A percentile compares a stretch with the other conserved stretches of the same genome.
Evolutionary conservation across 2,329 filamentous ascomycete genomes (phyloP).

Genomic region (Monosporascus sp.): DNA sequence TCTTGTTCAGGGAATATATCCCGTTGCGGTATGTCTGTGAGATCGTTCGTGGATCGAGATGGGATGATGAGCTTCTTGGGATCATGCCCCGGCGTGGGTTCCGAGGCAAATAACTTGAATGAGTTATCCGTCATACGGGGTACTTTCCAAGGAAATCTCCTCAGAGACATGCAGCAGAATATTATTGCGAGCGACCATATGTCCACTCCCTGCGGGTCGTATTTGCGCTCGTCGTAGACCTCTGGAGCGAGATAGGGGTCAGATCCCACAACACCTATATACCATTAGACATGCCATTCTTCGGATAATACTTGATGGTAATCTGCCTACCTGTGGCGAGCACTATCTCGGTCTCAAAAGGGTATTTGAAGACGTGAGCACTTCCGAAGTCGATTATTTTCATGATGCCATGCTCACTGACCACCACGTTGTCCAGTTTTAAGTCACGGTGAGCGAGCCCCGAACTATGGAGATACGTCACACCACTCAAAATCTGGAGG

Average conservation of each 20-base stretch:
- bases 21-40: constrained; percentile 32
- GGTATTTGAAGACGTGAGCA: constrained; percentile 94
- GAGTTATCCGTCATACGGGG: constrained; percentile 89
- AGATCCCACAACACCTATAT: constrained; percentile 62
- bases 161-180: constrained; percentile 96
- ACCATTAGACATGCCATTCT: constrained; percentile 7
- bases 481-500: constrained; percentile 88
- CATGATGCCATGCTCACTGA: constrained; percentile 95
- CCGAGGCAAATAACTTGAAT: constrained; percentile 84
- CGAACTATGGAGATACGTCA: constrained; percentile 92
- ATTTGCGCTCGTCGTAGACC: constrained; percentile 89
- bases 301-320: background rate
- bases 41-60: constrained; percentile 38
- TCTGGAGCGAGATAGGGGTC: constrained; percentile 96
- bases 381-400: constrained; percentile 99
- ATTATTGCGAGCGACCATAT: constrained; percentile 99
- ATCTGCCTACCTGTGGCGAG: constrained; percentile 65
- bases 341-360: constrained; percentile 86
- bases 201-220: constrained; percentile 89
- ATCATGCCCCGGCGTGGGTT: constrained; percentile 70
- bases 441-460: constrained; percentile 90
- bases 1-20: constrained; percentile 34
- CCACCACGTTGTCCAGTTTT: constrained; percentile 96
- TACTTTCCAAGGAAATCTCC: constrained; percentile 95
- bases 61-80: constrained; percentile 46